Percentiles rank a stretch among this genome's conserved stretches.
These are phyloP conservation scores for Sutorius australiensis DNA, from an alignment of 768 basidiomycete genomes.

Conservation along the genomic window DNA sequence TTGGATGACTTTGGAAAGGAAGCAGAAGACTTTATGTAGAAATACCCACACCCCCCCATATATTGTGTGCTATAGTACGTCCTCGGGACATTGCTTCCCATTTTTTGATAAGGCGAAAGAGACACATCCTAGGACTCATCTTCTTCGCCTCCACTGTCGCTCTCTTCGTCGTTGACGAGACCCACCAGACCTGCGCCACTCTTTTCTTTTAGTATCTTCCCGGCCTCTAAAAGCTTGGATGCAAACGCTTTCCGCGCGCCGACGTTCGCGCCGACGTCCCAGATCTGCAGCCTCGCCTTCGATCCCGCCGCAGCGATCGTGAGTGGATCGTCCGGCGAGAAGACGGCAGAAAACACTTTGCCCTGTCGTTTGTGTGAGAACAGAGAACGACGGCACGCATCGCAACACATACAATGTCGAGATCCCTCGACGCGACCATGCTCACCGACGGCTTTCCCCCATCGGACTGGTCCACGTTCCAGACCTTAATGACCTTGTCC, in stretches of 20 bases:
- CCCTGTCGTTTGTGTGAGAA: conserved; percentile 50
- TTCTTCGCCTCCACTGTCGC: conserved; percentile 45
- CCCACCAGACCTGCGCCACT: conserved; percentile 66
- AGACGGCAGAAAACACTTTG: conserved; percentile 89
- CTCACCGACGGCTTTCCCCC: conserved; percentile 71
- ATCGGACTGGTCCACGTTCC: conserved; percentile 78
- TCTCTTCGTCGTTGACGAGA: conserved; percentile 65
- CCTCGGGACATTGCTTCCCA: neutral
- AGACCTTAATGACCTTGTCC: conserved; percentile 93
- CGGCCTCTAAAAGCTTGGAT: conserved; percentile 69
- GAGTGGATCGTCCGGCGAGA: conserved; percentile 92
- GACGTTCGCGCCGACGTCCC: conserved; percentile 86
- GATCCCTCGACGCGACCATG: conserved; percentile 81
- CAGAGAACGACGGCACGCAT: neutral
- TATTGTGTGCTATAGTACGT: conserved; percentile 14
- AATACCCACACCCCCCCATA: conserved; percentile 16
- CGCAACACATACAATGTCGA: conserved; percentile 75
- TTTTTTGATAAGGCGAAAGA: conserved; percentile 1
- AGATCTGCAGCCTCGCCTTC: conserved; percentile 89
- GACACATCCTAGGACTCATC: conserved; percentile 15
- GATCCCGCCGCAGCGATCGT: conserved; percentile 94
- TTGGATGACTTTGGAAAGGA: conserved; percentile 82
- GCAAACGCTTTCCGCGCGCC: conserved; percentile 84
- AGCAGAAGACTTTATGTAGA: conserved; percentile 89
- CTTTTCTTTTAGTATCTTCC: conserved; percentile 63